Conservation (phyloP, 2,329 filamentous ascomycete genomes). For the Colletotrichum viniferum region DNA sequence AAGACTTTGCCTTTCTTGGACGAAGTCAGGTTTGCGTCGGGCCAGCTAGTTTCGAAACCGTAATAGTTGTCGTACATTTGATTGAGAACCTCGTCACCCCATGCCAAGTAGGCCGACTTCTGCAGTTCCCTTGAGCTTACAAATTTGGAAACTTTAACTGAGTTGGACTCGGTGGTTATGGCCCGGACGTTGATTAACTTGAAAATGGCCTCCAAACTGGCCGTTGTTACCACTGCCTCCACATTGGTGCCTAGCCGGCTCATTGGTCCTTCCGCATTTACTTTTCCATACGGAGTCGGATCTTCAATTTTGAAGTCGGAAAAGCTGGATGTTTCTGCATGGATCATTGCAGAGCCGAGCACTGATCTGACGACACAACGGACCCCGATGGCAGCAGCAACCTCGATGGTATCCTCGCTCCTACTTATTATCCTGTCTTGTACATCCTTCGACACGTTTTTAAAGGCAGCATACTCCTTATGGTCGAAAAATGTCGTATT, state of each 20-base stretch:
- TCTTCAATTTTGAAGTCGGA: neutral
- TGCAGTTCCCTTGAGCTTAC: neutral
- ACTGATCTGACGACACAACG: neutral
- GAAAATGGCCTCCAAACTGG: neutral
- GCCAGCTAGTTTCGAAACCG: neutral
- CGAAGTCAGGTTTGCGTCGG: neutral
- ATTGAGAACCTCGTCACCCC: neutral
- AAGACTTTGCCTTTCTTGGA: neutral
- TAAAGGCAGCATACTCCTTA: neutral
- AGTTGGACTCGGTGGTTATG: neutral
- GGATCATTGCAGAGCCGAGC: neutral
- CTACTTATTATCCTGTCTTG: too few relatives aligned
- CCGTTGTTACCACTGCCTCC: accelerated
- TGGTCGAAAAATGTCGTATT: slow-evolving; percentile 11
- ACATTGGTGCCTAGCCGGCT: neutral
- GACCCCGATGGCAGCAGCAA: neutral
- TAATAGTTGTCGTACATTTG: neutral
- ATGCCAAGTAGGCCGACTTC: neutral
- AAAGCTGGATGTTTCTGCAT: neutral
- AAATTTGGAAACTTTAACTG: neutral
- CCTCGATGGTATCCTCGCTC: too few relatives aligned
- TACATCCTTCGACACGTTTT: too few relatives aligned
- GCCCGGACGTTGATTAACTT: neutral
- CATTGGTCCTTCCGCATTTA: neutral
- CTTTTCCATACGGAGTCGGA: neutral